Conservation (phyloP, 2,329 filamentous ascomycete species). For the Parascedosporium putredinis region DNA sequence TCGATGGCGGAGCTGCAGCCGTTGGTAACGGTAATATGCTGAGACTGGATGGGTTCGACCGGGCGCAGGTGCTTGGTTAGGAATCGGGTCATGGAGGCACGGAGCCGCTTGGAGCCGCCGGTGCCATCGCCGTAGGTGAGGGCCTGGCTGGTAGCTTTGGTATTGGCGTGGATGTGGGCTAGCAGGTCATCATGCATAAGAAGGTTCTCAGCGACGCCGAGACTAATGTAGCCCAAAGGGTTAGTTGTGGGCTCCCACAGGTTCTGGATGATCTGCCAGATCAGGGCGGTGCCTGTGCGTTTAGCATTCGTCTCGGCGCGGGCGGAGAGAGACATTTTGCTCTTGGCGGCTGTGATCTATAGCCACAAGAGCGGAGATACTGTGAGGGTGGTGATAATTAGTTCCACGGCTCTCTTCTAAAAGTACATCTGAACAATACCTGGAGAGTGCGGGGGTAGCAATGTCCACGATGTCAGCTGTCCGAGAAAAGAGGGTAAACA, state of each 20-base stretch:
- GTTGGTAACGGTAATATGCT: constrained; percentile 26
- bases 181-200: constrained; percentile 37
- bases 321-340: constrained; percentile 1
- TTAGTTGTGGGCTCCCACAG: constrained; percentile 30
- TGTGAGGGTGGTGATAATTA: no score
- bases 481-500: no score
- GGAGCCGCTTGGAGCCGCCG: constrained; percentile 24
- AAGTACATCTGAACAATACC: no score
- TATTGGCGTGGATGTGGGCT: constrained; percentile 28
- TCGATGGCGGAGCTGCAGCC: constrained; percentile 31
- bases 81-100: constrained; percentile 23
- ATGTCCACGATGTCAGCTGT: no score
- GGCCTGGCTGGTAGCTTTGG: constrained; percentile 19
- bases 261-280: constrained; percentile 33
- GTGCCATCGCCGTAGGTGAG: constrained; percentile 32
- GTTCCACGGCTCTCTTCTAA: no score
- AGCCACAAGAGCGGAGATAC: no score
- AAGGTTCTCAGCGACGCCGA: constrained; percentile 41
- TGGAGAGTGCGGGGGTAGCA: no score
- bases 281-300: background rate
- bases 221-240: constrained; percentile 34
- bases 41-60: constrained; percentile 17
- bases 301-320: background rate
- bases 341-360: no score
- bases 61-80: constrained; percentile 24